A percentile compares a stretch with the other conserved stretches of the same genome.
Evolutionary conservation across 2,329 filamentous ascomycete species (phyloP).

Genomic region (Neopestalotiopsis sp.): DNA sequence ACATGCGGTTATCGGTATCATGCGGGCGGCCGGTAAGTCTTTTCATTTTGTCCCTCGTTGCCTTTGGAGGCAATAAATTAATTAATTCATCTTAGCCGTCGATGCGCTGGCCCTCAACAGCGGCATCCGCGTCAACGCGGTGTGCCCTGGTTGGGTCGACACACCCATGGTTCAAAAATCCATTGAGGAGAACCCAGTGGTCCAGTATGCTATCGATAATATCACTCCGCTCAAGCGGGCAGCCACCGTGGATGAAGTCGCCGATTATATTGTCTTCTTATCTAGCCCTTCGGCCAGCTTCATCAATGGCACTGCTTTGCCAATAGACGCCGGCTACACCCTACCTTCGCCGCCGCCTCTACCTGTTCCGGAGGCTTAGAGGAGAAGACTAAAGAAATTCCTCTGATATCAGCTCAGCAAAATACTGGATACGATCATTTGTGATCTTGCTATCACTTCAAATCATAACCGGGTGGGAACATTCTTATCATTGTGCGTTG

Average conservation of each 20-base stretch:
- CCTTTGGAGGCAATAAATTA: background rate
- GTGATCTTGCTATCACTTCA: too few species aligned
- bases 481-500: too few species aligned
- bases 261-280: conserved; percentile 4
- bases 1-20: background rate
- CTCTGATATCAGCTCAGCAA: too few species aligned
- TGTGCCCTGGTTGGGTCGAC: conserved; percentile 5
- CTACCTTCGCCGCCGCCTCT: background rate
- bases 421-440: too few species aligned
- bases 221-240: background rate
- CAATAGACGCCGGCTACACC: background rate
- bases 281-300: conserved; percentile 6
- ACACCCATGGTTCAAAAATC: conserved; percentile 4
- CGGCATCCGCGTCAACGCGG: conserved; percentile 9
- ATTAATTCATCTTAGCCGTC: background rate
- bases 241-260: conserved; percentile 8
- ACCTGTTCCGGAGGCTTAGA: background rate
- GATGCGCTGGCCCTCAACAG: background rate
- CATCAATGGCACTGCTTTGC: background rate
- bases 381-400: background rate
- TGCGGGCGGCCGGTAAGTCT: background rate
- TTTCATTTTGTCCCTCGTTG: background rate
- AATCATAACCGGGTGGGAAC: too few species aligned
- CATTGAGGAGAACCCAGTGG: too few species aligned
- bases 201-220: background rate